Evolutionary conservation across 352 stramenopile genomes (phyloP).

Genomic region (Aphanomyces cochlioides): DNA sequence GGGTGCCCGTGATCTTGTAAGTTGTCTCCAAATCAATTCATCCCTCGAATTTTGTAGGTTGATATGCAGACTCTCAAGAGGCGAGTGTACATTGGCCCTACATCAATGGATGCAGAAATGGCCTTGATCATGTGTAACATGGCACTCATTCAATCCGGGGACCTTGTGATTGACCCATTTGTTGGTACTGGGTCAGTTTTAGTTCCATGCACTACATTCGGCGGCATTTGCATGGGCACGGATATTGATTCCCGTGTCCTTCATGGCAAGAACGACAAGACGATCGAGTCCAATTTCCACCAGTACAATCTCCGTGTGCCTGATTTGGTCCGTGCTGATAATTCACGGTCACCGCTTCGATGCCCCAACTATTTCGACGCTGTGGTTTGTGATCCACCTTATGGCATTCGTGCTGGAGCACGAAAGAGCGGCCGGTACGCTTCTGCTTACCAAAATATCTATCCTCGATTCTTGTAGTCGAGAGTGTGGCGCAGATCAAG

Average conservation of each 20-base stretch:
- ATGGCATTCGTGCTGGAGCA: conserved; percentile 91
- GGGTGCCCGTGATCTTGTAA: conserved; percentile 53
- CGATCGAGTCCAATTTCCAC: conserved; percentile 73
- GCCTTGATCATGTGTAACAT: conserved; percentile 94
- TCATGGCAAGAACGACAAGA: conserved; percentile 58
- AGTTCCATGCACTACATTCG: conserved; percentile 90
- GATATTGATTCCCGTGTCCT: conserved; percentile 97
- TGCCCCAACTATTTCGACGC: conserved; percentile 77
- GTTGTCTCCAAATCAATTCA: background rate
- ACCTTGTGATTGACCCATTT: conserved; percentile 95
- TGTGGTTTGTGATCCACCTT: conserved; percentile 92
- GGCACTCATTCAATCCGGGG: conserved; percentile 58
- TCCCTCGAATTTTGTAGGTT: conserved; percentile 33
- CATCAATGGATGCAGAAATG: conserved; percentile 97
- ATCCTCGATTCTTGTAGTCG: background rate
- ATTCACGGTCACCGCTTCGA: conserved; percentile 62
- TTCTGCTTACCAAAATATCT: background rate
- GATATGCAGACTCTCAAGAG: conserved; percentile 93
- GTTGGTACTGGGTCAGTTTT: conserved; percentile 97
- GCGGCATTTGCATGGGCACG: conserved; percentile 91
- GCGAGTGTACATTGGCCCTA: conserved; percentile 94
- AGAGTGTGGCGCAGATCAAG: background rate
- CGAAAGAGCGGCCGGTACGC: conserved; percentile 81
- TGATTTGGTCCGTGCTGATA: conserved; percentile 93
- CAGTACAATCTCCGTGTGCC: conserved; percentile 91